Conservation (phyloP, 2,329 filamentous ascomycete species). For the Cercospora zeae-maydis region DNA sequence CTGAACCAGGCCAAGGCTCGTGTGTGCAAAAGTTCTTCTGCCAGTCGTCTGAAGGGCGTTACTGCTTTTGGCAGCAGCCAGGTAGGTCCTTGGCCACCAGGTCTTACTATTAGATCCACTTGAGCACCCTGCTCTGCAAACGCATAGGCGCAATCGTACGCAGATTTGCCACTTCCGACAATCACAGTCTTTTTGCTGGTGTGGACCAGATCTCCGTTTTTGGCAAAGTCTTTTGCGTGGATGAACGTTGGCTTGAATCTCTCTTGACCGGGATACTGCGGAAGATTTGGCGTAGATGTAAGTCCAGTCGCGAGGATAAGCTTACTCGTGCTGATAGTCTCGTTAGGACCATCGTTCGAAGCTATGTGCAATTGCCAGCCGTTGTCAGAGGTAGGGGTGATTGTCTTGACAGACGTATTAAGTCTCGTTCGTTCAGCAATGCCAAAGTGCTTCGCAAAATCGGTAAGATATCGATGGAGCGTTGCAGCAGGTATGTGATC, state of each 20-base stretch:
- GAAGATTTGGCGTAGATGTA: not conserved
- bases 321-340: not conserved
- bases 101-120: not conserved
- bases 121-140: not conserved
- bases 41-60: not conserved
- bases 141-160: not conserved
- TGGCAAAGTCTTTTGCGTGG: slow-evolving; percentile 2
- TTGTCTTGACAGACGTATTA: not conserved
- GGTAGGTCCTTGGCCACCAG: not conserved
- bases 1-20: not conserved
- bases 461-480: not conserved
- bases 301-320: slow-evolving; percentile 3
- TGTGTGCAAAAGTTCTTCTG: not conserved
- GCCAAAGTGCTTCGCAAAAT: not conserved
- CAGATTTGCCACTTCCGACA: not conserved
- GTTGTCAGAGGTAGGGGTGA: not conserved
- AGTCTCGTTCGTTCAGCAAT: not conserved
- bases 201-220: not conserved
- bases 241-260: not conserved
- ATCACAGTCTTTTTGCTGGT: not conserved
- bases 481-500: not conserved
- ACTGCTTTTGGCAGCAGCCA: not conserved
- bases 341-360: not conserved
- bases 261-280: not conserved
- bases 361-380: not conserved